Base-by-base conservation (phyloP, 106 monocot species). In the Narthecium ossifragum region DNA sequence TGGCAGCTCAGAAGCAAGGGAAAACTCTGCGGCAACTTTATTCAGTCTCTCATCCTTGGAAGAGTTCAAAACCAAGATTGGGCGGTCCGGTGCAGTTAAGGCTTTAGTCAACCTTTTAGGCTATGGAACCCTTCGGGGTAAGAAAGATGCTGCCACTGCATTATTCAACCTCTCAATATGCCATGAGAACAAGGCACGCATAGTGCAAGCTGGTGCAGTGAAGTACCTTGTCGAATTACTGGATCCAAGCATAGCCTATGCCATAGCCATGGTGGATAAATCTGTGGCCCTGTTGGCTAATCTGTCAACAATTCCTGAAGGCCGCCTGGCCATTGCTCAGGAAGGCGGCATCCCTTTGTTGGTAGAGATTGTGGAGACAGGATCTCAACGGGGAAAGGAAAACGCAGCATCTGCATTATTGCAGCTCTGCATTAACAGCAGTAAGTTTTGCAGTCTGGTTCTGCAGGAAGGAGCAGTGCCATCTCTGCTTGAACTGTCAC, bases 391-490 rank as follows among this genome's bases (percentile, higher is more conserved):
- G 45, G 91, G 86, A 63, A 92, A 92, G 69, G 91, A 92, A 50
- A 92, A 92, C 70, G 91, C 86, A 15, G 91, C 86, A 46, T 75
- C 80, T 30, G 76, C 73, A 30, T 77, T 92, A 68, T 61, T 77
- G 18, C 91, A 92, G 38, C 60, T 92, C 8, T 86, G 86, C 59
- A 63, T 86, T 12, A 73, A 79, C 59, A 86, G 63, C 77, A 63
- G 57, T 2, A 83, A 75, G 27, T 76, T 77, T 46, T 86, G 83
- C 59, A 76, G 41, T 61, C 29, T 86, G 22, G 86, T 92, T 43
- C 65, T 92, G 55, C 80, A 92, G 58, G 91, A 92, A 72, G 91
- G 91, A 34, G 86, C 83, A 9, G 80, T 92, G 17, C 91, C 91
- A 3, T 86, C 86, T 59, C 53, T 92, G 39, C 74, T 92, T 64